Evolutionary conservation across 176 grass and related monocot species (phyloP), one percentile per base, ranked within the genome.

Genomic region (Juncus effusus): DNA sequence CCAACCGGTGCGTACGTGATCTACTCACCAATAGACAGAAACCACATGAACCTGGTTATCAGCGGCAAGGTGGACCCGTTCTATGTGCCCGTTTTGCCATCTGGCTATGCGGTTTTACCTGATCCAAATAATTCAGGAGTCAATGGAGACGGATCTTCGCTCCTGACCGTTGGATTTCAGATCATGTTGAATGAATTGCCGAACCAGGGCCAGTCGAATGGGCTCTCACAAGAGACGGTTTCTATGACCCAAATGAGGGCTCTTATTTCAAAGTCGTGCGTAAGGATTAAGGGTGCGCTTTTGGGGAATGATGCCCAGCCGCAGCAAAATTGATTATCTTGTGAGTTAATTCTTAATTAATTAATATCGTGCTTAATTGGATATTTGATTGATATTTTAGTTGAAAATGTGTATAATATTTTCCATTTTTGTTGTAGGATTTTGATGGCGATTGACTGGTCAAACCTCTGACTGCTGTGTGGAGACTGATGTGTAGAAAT

Each of bases 121-220:
- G 13, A 75, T 47, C 3, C 10, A 0, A 54, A 56, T 2, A 40
- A 68, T 6, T 13, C 36, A 16, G 11, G 12, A 2, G 36, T 59
- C 3, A 75, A 61, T 36, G 61, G 76, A 49, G 11, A 4, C 9
- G 81, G 80, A 13, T 75, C 37, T 35, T 88, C 81, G 60, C 54
- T 93, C 13, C 51, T 93, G 7, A 93, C 85, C 5, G 64, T 16
- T 16, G 81, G 68, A 40, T 85, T 85, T 56, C 85, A 93, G 75
- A 93, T 85, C 70, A 47, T 82, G 6, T 36, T 77, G 36, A 79
- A 85, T 54, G 44, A 47, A 47, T 47, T 47, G 9, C 44, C 44
- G 9, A 47, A 47, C 9, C 67, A 79, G 4, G 36, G 49, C 13
- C 38, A 15, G 35, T 67, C 45, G 11, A 57, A 74, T 42, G 76